Conservation (phyloP, 257 asterid genomes). For the Fraxinus cuspidata region DNA sequence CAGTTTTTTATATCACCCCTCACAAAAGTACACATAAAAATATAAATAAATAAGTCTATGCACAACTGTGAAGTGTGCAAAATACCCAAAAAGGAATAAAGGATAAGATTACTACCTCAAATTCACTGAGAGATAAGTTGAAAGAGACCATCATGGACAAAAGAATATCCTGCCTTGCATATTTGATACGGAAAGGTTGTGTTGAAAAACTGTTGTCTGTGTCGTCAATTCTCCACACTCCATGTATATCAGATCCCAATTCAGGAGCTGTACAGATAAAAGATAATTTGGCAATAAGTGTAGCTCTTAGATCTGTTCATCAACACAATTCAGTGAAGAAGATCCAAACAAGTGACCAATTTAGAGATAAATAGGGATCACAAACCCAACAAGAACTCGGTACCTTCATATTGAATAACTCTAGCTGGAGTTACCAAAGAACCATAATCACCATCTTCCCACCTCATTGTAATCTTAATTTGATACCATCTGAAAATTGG, state of each 20-base stretch:
- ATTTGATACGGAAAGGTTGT: slow-evolving; percentile 93
- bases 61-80: slow-evolving; percentile 1
- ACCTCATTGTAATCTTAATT: slow-evolving; percentile 78
- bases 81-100: slow-evolving; percentile 13
- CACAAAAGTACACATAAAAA: background rate
- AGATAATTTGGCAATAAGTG: slow-evolving; percentile 29
- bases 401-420: slow-evolving; percentile 90
- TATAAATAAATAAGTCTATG: background rate
- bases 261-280: slow-evolving; percentile 79
- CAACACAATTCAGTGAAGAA: background rate
- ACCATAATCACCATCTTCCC: slow-evolving; percentile 75
- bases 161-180: slow-evolving; percentile 96
- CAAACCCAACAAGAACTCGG: slow-evolving; percentile 9
- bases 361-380: slow-evolving; percentile 3
- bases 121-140: slow-evolving; percentile 60
- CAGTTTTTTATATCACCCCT: background rate
- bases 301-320: slow-evolving; percentile 13
- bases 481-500: slow-evolving; percentile 75
- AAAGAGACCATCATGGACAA: slow-evolving; percentile 94
- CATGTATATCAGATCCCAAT: slow-evolving; percentile 76
- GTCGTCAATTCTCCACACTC: slow-evolving; percentile 97
- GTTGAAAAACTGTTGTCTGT: slow-evolving; percentile 88
- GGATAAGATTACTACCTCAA: slow-evolving; percentile 53
- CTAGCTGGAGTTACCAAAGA: slow-evolving; percentile 82
- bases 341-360: background rate